A percentile compares a stretch with the other conserved stretches of the same genome.
Evolutionary conservation across 2,329 filamentous ascomycete genomes (phyloP).

Genomic region (Blastomyces emzantsi): DNA sequence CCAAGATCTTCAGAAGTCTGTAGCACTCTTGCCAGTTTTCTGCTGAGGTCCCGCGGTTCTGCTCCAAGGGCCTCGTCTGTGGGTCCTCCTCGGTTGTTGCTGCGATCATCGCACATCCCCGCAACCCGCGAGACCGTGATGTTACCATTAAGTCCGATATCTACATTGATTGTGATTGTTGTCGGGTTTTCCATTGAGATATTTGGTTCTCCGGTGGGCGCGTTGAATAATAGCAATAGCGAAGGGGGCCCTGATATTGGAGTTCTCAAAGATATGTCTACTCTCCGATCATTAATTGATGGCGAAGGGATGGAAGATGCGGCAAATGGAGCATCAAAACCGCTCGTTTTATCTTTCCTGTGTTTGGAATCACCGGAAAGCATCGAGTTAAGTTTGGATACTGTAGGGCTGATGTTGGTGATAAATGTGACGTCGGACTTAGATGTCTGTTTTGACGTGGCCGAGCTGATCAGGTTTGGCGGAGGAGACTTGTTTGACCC

Average conservation of each 20-base stretch:
- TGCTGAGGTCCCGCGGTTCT: slow-evolving; percentile 22
- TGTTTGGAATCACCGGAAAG: slow-evolving; percentile 19
- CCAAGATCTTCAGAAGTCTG: slow-evolving; percentile 39
- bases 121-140: slow-evolving; percentile 32
- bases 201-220: slow-evolving; percentile 9
- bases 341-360: background rate
- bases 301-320: background rate
- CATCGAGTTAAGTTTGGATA: slow-evolving; percentile 51
- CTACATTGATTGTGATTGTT: slow-evolving; percentile 29
- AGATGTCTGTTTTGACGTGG: slow-evolving; percentile 4
- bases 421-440: slow-evolving; percentile 12
- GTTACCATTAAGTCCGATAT: slow-evolving; percentile 35
- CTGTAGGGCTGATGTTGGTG: slow-evolving; percentile 36
- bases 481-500: slow-evolving; percentile 10
- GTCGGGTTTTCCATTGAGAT: slow-evolving; percentile 14
- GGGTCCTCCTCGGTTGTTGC: slow-evolving; percentile 18
- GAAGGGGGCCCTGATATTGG: slow-evolving; percentile 13
- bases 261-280: slow-evolving; percentile 13
- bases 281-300: background rate
- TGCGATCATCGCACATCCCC: slow-evolving; percentile 25
- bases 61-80: slow-evolving; percentile 5
- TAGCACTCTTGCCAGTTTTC: slow-evolving; percentile 32
- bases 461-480: slow-evolving; percentile 8
- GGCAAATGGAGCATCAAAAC: background rate
- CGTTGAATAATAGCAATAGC: slow-evolving; percentile 14